phyloP scores from a whole-genome alignment of 1,284 basidiomycete species.

The Anthracocystis setariae region DNA sequence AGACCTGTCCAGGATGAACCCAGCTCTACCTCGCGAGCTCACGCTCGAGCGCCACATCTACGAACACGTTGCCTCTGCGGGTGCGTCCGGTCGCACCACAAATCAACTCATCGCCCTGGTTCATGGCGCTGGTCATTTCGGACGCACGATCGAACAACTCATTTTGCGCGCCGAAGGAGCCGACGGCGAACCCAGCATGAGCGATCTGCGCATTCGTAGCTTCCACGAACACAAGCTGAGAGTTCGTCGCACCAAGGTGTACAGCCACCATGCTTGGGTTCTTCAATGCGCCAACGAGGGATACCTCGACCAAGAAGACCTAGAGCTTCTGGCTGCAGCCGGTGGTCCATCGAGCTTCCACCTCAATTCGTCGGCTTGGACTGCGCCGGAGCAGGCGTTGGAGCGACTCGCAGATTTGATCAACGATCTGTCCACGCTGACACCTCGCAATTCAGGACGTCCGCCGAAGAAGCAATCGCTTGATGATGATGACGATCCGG shows the following conservation, averaged over 20 bases:
- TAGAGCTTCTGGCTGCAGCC: constrained; percentile 22
- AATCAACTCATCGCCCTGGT: constrained; percentile 26
- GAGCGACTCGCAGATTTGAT: constrained; percentile 2
- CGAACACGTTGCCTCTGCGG: constrained; percentile 34
- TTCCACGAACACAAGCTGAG: constrained; percentile 42
- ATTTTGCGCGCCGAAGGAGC: constrained; percentile 32
- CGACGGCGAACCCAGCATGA: constrained; percentile 28
- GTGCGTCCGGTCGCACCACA: constrained; percentile 27
- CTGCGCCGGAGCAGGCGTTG: constrained; percentile 7
- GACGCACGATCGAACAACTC: constrained; percentile 26
- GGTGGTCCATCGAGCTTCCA: constrained; percentile 30
- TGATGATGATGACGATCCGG: constrained; percentile 11
- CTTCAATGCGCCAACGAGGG: constrained; percentile 46
- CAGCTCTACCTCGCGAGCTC: constrained; percentile 33
- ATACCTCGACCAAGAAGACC: constrained; percentile 25
- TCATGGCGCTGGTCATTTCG: constrained; percentile 27
- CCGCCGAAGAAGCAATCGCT: constrained; percentile 17
- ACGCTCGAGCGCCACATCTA: constrained; percentile 38
- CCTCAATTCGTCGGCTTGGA: constrained; percentile 16
- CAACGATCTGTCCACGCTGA: constrained; percentile 21
- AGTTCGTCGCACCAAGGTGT: constrained; percentile 35
- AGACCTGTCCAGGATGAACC: constrained; percentile 25
- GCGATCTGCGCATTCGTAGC: constrained; percentile 28
- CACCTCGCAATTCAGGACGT: constrained; percentile 11
- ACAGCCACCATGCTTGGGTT: constrained; percentile 46